Base-by-base conservation (phyloP, 2,329 filamentous ascomycete genomes). In the Pseudogymnoascus sp. region DNA sequence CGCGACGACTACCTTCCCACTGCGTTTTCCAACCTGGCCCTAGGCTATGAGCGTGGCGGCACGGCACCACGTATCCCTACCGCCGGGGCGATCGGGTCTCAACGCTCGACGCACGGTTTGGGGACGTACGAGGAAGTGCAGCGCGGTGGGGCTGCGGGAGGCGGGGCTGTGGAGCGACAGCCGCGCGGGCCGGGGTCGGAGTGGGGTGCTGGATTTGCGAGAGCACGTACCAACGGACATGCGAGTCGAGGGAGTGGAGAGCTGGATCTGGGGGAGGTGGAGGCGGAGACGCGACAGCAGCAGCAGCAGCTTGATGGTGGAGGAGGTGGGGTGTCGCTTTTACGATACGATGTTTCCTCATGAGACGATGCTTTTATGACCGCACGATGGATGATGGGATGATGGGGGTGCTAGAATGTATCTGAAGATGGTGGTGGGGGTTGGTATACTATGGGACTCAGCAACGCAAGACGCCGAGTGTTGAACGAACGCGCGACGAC, bases 41-140 rank as follows among this genome's bases (percentile, higher is more conserved):
- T 88, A 35, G 76, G 76, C 13, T 68, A 65, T 60, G 67, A 69
- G 35, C 67, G 69, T 26, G 60, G 62, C 64, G 1, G 37, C 13
- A 19, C 23, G 15, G 38, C 33, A 62, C 37, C 60, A 37, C 76
- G 76, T 13, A 34, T 55, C 26, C 48, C 48, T 15, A 74, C 64
- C 62, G 74, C 68, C 72, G 83, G 83, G 4, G 82, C 83, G 9
- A 86, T 86, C 58, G 83, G 83, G 58, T 86, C 83, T 72, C 83
- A 86, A 70, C 77, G 83, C 38, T 74, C 75, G 23, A 68, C 70
- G 57, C 75, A 70, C 60, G 69, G 69, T 26, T 21, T 59, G n/a
- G 15, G n/a, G 13, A 67, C 19, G 37, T 65, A 67, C 33, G 68
- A 71, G 13, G 56, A 58, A 23, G 30, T 23, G 30, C 64, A 61